Percentiles rank a stretch among this genome's conserved stretches.
These are phyloP conservation scores for Orobanche coerulescens DNA, from an alignment of 257 asterid genomes.

Conservation along the genomic window DNA sequence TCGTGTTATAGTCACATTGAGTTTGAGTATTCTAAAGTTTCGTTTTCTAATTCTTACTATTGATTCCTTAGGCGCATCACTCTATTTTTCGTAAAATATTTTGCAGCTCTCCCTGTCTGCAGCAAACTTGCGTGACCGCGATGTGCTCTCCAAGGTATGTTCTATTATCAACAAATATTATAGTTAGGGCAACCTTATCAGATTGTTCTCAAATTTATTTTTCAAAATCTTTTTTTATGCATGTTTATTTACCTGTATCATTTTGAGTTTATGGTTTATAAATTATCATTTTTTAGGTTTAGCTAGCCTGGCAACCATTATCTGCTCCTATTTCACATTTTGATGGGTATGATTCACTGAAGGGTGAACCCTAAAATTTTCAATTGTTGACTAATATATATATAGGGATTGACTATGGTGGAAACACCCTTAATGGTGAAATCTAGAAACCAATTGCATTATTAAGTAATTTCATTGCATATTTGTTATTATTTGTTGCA, in stretches of 20 bases:
- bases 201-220: background rate
- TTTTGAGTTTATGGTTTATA: constrained; percentile 7
- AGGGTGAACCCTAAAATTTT: background rate
- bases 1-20: background rate
- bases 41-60: background rate
- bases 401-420: too few relatives aligned
- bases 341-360: background rate
- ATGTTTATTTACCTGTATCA: constrained; percentile 2
- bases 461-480: too few relatives aligned
- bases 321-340: background rate
- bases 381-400: background rate
- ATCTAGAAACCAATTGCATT: too few relatives aligned
- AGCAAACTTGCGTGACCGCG: constrained; percentile 72
- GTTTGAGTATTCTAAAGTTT: constrained; percentile 2
- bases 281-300: constrained; percentile 11
- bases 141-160: constrained; percentile 93
- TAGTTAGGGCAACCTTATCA: constrained; percentile 1
- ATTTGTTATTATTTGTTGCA: too few relatives aligned
- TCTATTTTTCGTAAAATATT: constrained; percentile 18
- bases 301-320: constrained; percentile 3
- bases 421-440: too few relatives aligned
- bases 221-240: background rate
- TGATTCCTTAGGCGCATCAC: constrained; percentile 13
- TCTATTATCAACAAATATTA: background rate
- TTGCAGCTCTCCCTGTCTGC: constrained; percentile 94